A percentile compares a stretch with the other conserved stretches of the same genome.
These are phyloP conservation scores for Hydnomerulius pinastri DNA, from an alignment of 768 basidiomycete genomes.

Conservation along the genomic window DNA sequence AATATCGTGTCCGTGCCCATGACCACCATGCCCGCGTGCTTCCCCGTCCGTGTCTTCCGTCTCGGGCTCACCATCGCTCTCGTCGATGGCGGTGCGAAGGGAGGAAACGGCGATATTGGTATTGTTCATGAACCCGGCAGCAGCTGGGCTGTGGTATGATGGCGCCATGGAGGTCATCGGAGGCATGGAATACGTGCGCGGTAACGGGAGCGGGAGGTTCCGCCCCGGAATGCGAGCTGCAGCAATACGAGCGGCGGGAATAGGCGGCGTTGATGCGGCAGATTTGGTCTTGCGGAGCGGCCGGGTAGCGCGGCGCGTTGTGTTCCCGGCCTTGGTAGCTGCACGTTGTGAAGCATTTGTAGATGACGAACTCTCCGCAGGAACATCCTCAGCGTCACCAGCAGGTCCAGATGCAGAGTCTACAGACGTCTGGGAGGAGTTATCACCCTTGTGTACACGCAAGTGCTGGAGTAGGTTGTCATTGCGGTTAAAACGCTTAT, in stretches of 20 bases:
- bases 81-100: conserved; percentile 36
- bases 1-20: conserved; percentile 19
- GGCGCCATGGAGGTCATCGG: conserved; percentile 31
- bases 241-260: conserved; percentile 34
- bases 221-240: conserved; percentile 35
- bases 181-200: conserved; percentile 35
- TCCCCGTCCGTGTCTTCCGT: conserved; percentile 34
- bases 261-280: conserved; percentile 36
- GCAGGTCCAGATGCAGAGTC: conserved; percentile 28
- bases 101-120: conserved; percentile 39
- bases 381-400: conserved; percentile 27
- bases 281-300: conserved; percentile 37
- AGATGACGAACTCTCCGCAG: conserved; percentile 21
- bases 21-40: conserved; percentile 18
- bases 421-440: conserved; percentile 34
- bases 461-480: conserved; percentile 82
- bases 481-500: conserved; percentile 74
- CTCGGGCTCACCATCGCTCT: conserved; percentile 35
- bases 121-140: conserved; percentile 34
- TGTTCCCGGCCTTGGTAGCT: conserved; percentile 19
- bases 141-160: conserved; percentile 27
- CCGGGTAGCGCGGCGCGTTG: conserved; percentile 30
- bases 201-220: conserved; percentile 29
- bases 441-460: conserved; percentile 60
- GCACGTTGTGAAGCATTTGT: conserved; percentile 18